Conservation (phyloP, 768 basidiomycete genomes). For the Rhizopogon vinicolor region DNA sequence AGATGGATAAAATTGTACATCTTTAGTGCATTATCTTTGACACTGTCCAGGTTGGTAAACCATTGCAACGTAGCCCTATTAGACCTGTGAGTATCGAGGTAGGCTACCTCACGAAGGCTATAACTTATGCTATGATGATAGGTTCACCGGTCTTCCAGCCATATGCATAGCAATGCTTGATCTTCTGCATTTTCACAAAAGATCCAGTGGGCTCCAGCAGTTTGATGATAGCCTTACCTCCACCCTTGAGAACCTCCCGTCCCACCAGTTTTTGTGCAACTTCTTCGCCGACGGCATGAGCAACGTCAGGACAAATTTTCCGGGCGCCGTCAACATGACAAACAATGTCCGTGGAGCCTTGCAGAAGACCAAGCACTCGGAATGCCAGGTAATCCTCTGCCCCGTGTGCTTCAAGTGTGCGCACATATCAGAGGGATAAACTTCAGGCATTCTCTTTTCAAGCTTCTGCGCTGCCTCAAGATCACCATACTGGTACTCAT, state of each 20-base stretch:
- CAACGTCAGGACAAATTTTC: slow-evolving; percentile 57
- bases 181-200: slow-evolving; percentile 62
- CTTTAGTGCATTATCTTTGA: slow-evolving; percentile 72
- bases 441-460: slow-evolving; percentile 84
- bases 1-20: slow-evolving; percentile 73
- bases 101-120: background rate
- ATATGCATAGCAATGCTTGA: slow-evolving; percentile 89
- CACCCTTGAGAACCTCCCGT: slow-evolving; percentile 68
- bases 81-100: background rate
- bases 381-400: slow-evolving; percentile 86
- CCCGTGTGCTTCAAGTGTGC: slow-evolving; percentile 62
- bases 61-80: slow-evolving; percentile 89
- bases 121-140: slow-evolving; percentile 78
- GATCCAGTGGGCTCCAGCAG: slow-evolving; percentile 48
- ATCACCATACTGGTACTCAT: slow-evolving; percentile 96
- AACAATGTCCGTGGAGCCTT: slow-evolving; percentile 38
- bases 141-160: slow-evolving; percentile 96
- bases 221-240: slow-evolving; percentile 62
- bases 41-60: slow-evolving; percentile 88
- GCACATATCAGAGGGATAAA: slow-evolving; percentile 74
- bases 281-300: slow-evolving; percentile 50
- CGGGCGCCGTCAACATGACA: slow-evolving; percentile 87
- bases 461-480: slow-evolving; percentile 83
- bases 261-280: slow-evolving; percentile 49
- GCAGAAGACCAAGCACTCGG: slow-evolving; percentile 49